Base-by-base conservation (phyloP, 306 rosid species). In the Cajanus cajan region DNA sequence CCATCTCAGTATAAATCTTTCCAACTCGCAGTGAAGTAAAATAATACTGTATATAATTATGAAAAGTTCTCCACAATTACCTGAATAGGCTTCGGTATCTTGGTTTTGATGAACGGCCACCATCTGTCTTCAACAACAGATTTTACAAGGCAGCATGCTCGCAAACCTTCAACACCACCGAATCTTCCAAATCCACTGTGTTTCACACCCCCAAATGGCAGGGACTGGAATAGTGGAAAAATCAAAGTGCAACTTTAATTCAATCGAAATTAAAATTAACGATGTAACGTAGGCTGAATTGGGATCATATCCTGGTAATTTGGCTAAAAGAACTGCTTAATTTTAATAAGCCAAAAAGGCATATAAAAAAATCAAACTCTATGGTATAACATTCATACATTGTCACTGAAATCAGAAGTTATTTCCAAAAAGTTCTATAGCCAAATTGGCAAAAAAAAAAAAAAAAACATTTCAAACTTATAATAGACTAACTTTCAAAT, bases 131-230 rank as follows among this genome's bases (percentile, higher is more conserved):
- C 99, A 6, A 88, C 97, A 21, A 95, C 98, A 82, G 99, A 81
- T 87, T 93, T 93, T 72, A 91, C 94, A 28, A 93, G 94, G 87
- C 99, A 95, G 82, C 99, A 95, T 11, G 97, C 99, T 59, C 99
- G 90, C 87, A 95, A 73, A 68, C 99, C 99, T 85, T 95, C 98
- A 4, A 84, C 84, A 25, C 99, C 99, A 79, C 89, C 96, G 33
- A 95, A 93, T 83, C 99, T 87, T 73, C 99, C 99, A 84, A 95
- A 95, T 78, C 99, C 98, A 65, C 98, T 93, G 78, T 91, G 87
- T 85, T 95, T 95, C 51, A 93, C 93, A 0, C 98, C 99, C 33
- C 99, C 99, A 82, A 91, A 95, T 57, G 99, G 99, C 71, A 95
- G 86, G 80, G 99, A 93, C 99, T 95, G 89, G 45, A 61, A 61